Conservation (phyloP, 2,329 filamentous ascomycete genomes). For the Botryotinia narcissicola region DNA sequence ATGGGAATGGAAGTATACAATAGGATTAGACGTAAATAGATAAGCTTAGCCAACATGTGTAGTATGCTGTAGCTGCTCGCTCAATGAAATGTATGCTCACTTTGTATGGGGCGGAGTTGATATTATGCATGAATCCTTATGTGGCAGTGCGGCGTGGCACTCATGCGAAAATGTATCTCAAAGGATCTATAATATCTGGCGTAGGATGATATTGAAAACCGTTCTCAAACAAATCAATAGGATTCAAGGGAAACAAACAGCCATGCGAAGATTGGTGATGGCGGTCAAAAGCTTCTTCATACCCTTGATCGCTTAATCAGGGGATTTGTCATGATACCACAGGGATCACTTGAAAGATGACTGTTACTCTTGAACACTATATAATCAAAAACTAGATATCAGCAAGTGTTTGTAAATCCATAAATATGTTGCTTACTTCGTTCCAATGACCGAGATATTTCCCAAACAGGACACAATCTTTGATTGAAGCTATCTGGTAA, state of each 20-base stretch:
- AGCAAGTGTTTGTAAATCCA: background rate
- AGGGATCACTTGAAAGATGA: background rate
- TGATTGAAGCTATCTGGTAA: background rate
- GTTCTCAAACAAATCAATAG: background rate
- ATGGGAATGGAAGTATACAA: background rate
- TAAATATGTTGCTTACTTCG: background rate
- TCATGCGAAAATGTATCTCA: conserved; percentile 2
- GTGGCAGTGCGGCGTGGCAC: conserved; percentile 15
- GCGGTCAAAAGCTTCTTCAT: background rate
- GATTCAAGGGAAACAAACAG: background rate
- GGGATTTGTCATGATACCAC: background rate
- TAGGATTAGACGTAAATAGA: background rate
- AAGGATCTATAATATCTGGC: background rate
- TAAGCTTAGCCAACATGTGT: background rate
- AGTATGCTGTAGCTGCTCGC: background rate
- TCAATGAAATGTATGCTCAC: background rate
- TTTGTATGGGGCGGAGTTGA: conserved; percentile 3
- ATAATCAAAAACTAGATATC: background rate
- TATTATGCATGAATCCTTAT: conserved; percentile 15
- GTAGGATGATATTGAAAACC: background rate
- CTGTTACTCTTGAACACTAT: background rate
- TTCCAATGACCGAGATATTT: background rate
- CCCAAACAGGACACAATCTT: background rate
- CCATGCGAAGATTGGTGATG: background rate
- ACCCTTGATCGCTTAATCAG: conserved; percentile 15